Evolutionary conservation across 2,329 filamentous ascomycete species (phyloP).

Genomic region (Blumeriella jaapii): DNA sequence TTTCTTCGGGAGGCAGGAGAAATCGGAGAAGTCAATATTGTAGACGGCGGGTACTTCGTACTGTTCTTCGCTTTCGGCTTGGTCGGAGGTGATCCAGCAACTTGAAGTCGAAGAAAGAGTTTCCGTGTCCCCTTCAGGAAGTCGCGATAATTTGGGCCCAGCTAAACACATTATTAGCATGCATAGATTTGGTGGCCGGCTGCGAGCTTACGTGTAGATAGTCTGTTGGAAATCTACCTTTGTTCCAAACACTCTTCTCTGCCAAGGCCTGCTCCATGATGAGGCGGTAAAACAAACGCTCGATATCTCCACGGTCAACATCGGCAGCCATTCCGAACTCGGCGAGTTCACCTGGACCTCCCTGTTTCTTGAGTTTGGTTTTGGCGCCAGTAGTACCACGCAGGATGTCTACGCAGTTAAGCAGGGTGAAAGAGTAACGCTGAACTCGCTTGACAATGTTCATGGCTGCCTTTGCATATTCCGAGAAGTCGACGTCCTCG

Average conservation of each 20-base stretch:
- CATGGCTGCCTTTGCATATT: constrained; percentile 61
- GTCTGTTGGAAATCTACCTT: constrained; percentile 54
- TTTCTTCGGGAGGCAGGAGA: constrained; percentile 32
- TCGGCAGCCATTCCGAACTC: constrained; percentile 58
- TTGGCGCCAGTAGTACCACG: constrained; percentile 51
- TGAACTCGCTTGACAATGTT: constrained; percentile 50
- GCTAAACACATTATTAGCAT: constrained; percentile 15
- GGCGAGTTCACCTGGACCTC: constrained; percentile 25
- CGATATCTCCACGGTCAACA: constrained; percentile 63
- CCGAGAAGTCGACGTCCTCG: constrained; percentile 63
- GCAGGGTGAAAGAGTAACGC: constrained; percentile 53
- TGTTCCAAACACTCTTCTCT: constrained; percentile 58
- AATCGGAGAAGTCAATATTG: constrained; percentile 51
- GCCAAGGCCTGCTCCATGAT: constrained; percentile 60
- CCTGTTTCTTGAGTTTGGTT: constrained; percentile 32
- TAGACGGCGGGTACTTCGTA: constrained; percentile 38
- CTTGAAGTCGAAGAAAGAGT: constrained; percentile 22
- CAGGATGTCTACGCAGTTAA: constrained; percentile 76
- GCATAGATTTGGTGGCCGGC: constrained; percentile 8
- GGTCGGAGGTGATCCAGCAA: constrained; percentile 17
- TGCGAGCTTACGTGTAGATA: constrained; percentile 53
- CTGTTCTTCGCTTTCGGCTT: constrained; percentile 7
- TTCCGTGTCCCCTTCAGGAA: constrained; percentile 21
- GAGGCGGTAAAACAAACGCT: constrained; percentile 73
- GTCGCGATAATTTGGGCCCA: constrained; percentile 21